A percentile compares a stretch with the other conserved stretches of the same genome.
phyloP scores from a whole-genome alignment of 495 filamentous ascomycete genomes.

The Aspergillus diversus region DNA sequence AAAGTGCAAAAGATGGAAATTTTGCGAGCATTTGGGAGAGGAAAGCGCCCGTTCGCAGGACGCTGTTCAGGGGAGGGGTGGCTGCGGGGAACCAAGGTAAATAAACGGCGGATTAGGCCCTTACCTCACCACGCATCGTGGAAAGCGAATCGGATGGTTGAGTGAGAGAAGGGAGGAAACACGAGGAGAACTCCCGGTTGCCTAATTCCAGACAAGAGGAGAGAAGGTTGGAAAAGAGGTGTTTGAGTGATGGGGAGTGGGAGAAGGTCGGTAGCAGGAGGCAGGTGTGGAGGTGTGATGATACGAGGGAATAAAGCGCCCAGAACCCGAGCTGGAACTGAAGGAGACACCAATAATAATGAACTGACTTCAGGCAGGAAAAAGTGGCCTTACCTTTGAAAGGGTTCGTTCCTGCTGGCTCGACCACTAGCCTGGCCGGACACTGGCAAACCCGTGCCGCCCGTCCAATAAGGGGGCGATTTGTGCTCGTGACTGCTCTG shows the following conservation, averaged over 20 bases:
- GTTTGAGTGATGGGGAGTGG: conserved; percentile 5
- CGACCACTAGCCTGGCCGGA: conserved; percentile 7
- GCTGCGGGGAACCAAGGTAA: conserved; percentile 21
- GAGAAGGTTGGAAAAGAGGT: conserved; percentile 2
- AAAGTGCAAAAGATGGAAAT: not conserved
- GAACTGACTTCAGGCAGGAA: too few relatives aligned
- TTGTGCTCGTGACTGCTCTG: not conserved
- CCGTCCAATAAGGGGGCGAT: conserved; percentile 13
- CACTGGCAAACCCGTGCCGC: conserved; percentile 10
- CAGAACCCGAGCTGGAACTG: not conserved
- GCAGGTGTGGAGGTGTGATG: not conserved
- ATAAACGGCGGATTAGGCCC: conserved; percentile 21
- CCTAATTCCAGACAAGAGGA: not conserved
- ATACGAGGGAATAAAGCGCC: conserved; percentile 10
- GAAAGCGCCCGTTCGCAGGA: not conserved
- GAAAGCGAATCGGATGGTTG: not conserved
- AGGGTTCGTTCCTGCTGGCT: conserved; percentile 18
- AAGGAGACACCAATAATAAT: not conserved
- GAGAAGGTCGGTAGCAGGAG: not conserved
- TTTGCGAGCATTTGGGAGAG: not conserved
- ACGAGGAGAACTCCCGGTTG: not conserved
- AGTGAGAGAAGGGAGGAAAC: not conserved
- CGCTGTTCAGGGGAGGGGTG: conserved; percentile 24
- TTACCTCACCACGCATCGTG: conserved; percentile 45
- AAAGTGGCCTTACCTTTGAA: too few relatives aligned